These are phyloP conservation scores for Paramecium bursaria DNA, from an alignment of 73 alveolate species.

Conservation along the genomic window DNA sequence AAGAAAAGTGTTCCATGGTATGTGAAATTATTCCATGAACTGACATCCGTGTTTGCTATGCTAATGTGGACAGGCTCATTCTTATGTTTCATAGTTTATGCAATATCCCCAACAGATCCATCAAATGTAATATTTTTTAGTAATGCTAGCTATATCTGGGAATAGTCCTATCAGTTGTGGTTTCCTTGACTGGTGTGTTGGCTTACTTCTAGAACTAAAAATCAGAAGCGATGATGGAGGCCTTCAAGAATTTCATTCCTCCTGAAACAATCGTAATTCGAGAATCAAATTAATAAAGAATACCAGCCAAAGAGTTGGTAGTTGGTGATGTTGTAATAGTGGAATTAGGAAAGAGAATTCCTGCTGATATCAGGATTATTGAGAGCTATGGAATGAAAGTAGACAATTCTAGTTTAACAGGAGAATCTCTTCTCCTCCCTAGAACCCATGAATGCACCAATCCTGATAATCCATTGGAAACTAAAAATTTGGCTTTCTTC, in stretches of 20 bases:
- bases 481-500: constrained; percentile 79
- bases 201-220: constrained; percentile 81
- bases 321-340: constrained; percentile 81
- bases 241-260: constrained; percentile 81
- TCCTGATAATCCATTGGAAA: constrained; percentile 72
- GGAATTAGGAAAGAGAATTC: constrained; percentile 73
- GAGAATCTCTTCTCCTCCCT: constrained; percentile 74
- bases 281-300: constrained; percentile 71
- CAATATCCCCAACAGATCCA: constrained; percentile 75
- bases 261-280: constrained; percentile 74
- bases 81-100: constrained; percentile 82
- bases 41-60: constrained; percentile 83
- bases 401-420: constrained; percentile 84
- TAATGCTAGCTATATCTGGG: constrained; percentile 86
- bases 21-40: constrained; percentile 74
- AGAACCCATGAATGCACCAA: constrained; percentile 73
- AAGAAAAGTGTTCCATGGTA: constrained; percentile 80
- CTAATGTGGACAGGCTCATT: constrained; percentile 82
- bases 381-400: constrained; percentile 80
- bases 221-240: constrained; percentile 90
- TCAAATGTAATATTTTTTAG: constrained; percentile 89
- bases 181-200: constrained; percentile 79
- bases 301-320: constrained; percentile 73
- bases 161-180: constrained; percentile 83
- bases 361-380: constrained; percentile 81